Evolutionary conservation across 441 rosid species (phyloP).

Genomic region (Gossypium laxum): DNA sequence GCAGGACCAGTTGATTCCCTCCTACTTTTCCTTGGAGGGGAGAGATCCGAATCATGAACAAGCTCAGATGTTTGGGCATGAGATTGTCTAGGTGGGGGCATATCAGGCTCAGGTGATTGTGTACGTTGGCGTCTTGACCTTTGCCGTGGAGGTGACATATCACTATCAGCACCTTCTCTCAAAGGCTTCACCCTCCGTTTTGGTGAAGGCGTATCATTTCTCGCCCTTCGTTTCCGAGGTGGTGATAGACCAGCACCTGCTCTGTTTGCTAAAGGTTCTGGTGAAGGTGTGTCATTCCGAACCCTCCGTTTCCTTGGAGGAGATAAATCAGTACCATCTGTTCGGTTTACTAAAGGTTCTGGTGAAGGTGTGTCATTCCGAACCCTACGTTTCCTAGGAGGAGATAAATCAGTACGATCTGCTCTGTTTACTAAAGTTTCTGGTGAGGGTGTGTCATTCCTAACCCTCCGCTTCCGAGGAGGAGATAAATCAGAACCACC

Average conservation of each 20-base stretch:
- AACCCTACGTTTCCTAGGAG: slow-evolving; percentile 29
- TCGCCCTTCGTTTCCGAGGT: slow-evolving; percentile 26
- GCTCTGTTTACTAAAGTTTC: slow-evolving; percentile 16
- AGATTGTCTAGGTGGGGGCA: slow-evolving; percentile 24
- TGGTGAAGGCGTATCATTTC: slow-evolving; percentile 26
- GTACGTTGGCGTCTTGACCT: slow-evolving; percentile 15
- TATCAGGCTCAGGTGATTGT: slow-evolving; percentile 27
- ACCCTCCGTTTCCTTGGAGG: slow-evolving; percentile 32
- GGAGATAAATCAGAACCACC: slow-evolving; percentile 36
- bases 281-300: slow-evolving; percentile 24
- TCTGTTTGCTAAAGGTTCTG: slow-evolving; percentile 10
- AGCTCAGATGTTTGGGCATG: background rate
- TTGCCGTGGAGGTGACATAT: slow-evolving; percentile 33
- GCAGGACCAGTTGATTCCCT: slow-evolving; percentile 28
- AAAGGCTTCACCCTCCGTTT: slow-evolving; percentile 15
- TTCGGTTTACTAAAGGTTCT: slow-evolving; percentile 17
- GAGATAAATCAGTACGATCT: slow-evolving; percentile 19
- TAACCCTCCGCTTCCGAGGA: slow-evolving; percentile 27
- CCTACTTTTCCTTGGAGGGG: slow-evolving; percentile 49
- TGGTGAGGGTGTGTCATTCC: slow-evolving; percentile 40
- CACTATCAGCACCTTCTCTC: slow-evolving; percentile 20
- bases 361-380: slow-evolving; percentile 42
- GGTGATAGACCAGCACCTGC: slow-evolving; percentile 37
- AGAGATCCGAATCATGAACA: slow-evolving; percentile 29
- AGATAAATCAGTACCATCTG: slow-evolving; percentile 32